Base-by-base conservation (phyloP, 148 eudicot species). In the Selenicereus undatus region DNA sequence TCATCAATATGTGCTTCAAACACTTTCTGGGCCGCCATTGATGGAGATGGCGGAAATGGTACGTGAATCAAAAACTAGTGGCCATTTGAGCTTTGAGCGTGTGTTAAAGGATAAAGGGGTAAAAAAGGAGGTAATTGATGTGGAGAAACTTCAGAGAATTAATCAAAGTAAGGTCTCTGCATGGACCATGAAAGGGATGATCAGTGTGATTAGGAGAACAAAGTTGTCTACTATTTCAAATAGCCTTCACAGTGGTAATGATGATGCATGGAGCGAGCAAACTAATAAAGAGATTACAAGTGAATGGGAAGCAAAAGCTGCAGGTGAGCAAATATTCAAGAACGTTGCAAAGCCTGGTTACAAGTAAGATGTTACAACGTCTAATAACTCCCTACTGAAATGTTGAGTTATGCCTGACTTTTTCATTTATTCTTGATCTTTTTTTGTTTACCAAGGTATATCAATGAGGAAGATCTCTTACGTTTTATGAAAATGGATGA, bases 101-200 rank as follows among this genome's bases (percentile, higher is more conserved):
- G 16, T 68, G 78, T 81, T 79, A 39, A 88, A 89, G 54, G 89
- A 90, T 70, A 29, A 70, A 42, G 84, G 81, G 78, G 79, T 87
- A 52, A 89, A 89, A 76, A 90, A 90, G 77, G 91, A 88, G 71
- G 90, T 92, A 50, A 88, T 95, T 77, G 84, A 95, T 83, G 86
- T 95, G 36, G 90, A 92, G 39, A 95, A 91, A 85, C 94, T 95
- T 78, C 88, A 93, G 76, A 91, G 82, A 82, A 89, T 95, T 74
- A 90, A 86, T 73, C 91, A 90, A 75, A 94, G 83, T 45, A 93
- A 90, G 76, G 90, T 95, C 39, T 92, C 97, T 54, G 92, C 99
- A 26, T 92, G 97, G 97, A 93, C 97, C 51, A 92, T 95, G 93
- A 88, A 83, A 79, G 94, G 97, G 73, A 78, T 95, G 73, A 85